A percentile compares a stretch with the other conserved stretches of the same genome.
Evolutionary conservation across 2,329 filamentous ascomycete species (phyloP).

Genomic region (Teratosphaeria zuluensis): DNA sequence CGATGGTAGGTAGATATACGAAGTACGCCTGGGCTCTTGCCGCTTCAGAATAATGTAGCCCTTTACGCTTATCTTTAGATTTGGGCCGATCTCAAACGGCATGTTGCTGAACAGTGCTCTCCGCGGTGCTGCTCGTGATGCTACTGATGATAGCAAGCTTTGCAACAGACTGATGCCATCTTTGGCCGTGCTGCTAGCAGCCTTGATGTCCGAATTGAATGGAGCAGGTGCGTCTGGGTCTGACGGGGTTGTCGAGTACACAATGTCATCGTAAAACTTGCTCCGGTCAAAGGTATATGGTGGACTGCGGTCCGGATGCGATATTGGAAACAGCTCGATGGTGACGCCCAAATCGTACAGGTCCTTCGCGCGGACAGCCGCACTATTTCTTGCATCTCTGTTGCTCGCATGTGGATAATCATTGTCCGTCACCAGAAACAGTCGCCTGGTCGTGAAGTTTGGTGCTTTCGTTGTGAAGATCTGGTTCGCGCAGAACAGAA

Average conservation of each 20-base stretch:
- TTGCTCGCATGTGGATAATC: constrained; percentile 71
- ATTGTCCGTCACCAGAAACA: constrained; percentile 96
- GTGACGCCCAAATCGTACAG: constrained; percentile 85
- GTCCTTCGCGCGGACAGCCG: constrained; percentile 83
- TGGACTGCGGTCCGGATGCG: constrained; percentile 42
- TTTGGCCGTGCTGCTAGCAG: constrained; percentile 50
- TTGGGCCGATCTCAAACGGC: constrained; percentile 78
- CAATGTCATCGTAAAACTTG: constrained; percentile 92
- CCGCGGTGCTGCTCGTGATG: constrained; percentile 79
- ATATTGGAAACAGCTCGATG: constrained; percentile 90
- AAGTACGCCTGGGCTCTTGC: constrained; percentile 70
- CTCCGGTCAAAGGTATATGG: constrained; percentile 62
- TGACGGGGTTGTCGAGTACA: constrained; percentile 64
- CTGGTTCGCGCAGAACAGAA: constrained; percentile 91
- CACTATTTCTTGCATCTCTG: constrained; percentile 63
- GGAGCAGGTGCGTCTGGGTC: constrained; percentile 58
- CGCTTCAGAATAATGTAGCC: constrained; percentile 84
- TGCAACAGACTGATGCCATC: constrained; percentile 72
- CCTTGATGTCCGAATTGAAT: constrained; percentile 44
- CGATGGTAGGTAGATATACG: constrained; percentile 65
- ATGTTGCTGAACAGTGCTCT: constrained; percentile 77
- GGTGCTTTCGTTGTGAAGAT: constrained; percentile 91
- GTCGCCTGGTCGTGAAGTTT: constrained; percentile 80
- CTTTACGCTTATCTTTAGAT: constrained; percentile 78
- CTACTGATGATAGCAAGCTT: constrained; percentile 76